phyloP scores from a whole-genome alignment of 257 asterid genomes.

The Plectranthus barbatus region DNA sequence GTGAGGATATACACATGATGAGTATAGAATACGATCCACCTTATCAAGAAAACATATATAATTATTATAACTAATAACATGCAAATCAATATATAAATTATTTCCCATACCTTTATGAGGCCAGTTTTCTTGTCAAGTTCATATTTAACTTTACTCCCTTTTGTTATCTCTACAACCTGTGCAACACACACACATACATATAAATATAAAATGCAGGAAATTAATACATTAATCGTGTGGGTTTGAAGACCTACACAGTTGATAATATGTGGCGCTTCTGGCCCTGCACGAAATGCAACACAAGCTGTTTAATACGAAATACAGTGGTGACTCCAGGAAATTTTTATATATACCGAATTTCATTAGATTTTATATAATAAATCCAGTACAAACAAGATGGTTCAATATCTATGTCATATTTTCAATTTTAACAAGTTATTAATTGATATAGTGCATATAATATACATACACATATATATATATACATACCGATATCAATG shows the following conservation, averaged over 20 bases:
- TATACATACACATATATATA: too few species aligned
- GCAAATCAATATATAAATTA: too few species aligned
- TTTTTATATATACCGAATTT: too few species aligned
- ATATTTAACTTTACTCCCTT: conserved; percentile 77
- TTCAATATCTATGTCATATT: too few species aligned
- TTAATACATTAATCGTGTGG: neutral
- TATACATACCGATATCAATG: conserved; percentile 57
- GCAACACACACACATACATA: neutral
- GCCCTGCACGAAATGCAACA: conserved; percentile 34
- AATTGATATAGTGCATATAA: too few species aligned
- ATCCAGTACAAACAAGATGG: too few species aligned
- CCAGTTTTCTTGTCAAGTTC: conserved; percentile 83
- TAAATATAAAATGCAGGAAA: too few species aligned
- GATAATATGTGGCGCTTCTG: conserved; percentile 50
- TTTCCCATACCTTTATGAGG: conserved; percentile 51
- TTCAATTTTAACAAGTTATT: too few species aligned
- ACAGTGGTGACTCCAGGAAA: too few species aligned
- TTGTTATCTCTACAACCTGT: conserved; percentile 74
- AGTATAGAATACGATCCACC: conserved; percentile 76
- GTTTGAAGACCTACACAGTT: conserved; percentile 39
- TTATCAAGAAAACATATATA: conserved; percentile 12
- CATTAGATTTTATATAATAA: too few species aligned
- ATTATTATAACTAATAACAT: too few species aligned
- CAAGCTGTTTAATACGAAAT: neutral
- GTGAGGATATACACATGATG: conserved; percentile 55